Evolutionary conservation across 1,284 basidiomycete species (phyloP).

Genomic region (Cryptococcus floricola): DNA sequence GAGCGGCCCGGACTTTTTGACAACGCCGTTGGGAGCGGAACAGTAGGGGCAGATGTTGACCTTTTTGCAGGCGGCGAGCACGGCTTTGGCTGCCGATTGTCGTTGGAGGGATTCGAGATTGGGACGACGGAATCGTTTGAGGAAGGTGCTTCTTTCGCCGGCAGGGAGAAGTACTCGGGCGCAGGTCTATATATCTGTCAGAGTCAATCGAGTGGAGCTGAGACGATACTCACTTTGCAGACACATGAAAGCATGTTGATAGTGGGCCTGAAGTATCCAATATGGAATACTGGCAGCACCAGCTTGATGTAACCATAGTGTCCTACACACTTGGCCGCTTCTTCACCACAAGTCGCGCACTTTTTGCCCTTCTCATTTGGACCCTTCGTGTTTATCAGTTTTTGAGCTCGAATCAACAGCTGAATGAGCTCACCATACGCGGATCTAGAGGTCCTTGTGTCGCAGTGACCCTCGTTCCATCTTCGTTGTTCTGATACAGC

Average conservation of each 20-base stretch:
- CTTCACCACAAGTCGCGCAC: conserved; percentile 93
- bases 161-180: conserved; percentile 90
- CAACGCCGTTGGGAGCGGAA: conserved; percentile 85
- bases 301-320: conserved; percentile 98
- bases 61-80: conserved; percentile 85
- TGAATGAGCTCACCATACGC: conserved; percentile 60
- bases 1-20: conserved; percentile 92
- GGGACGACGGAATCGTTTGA: conserved; percentile 83
- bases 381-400: conserved; percentile 57
- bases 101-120: conserved; percentile 93
- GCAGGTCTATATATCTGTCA: conserved; percentile 63
- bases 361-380: conserved; percentile 89
- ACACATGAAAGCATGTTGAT: conserved; percentile 92
- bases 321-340: conserved; percentile 91
- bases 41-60: conserved; percentile 91
- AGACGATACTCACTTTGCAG: conserved; percentile 68
- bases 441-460: conserved; percentile 86
- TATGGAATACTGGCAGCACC: conserved; percentile 93
- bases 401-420: background rate
- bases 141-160: conserved; percentile 73
- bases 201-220: background rate
- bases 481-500: conserved; percentile 63
- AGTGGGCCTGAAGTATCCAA: conserved; percentile 96
- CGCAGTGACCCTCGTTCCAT: conserved; percentile 61
- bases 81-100: conserved; percentile 78